Conservation (phyloP, 176 grass and related monocot genomes). For the Metroxylon sagu region DNA sequence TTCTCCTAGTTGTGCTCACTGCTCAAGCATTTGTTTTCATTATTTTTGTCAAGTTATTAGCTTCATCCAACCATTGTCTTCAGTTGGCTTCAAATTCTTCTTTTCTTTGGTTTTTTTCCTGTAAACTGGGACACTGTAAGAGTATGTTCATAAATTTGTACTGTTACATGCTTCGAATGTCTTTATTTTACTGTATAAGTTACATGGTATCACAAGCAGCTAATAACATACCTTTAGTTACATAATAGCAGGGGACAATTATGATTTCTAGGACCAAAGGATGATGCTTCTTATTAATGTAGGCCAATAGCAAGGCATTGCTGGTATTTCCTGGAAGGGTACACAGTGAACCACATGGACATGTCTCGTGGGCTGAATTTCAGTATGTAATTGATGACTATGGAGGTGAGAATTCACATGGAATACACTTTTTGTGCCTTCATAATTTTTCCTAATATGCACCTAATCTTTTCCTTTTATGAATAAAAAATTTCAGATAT, state of each 20-base stretch:
- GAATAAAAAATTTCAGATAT: slow-evolving; percentile 46
- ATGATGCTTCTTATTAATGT: slow-evolving; percentile 26
- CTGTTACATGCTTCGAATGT: neutral
- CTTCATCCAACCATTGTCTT: no score
- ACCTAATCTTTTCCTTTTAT: slow-evolving; percentile 16
- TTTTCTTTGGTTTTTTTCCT: no score
- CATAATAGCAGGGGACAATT: neutral
- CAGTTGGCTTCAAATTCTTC: no score
- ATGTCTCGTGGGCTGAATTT: slow-evolving; percentile 73
- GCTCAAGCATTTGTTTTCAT: neutral
- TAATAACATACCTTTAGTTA: no score
- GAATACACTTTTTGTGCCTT: neutral
- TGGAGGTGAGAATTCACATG: slow-evolving; percentile 54
- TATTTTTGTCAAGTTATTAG: no score
- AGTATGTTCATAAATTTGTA: no score
- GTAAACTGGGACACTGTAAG: no score
- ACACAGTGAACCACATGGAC: slow-evolving; percentile 79
- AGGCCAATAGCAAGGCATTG: slow-evolving; percentile 84
- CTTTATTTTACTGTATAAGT: neutral
- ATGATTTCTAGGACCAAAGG: neutral
- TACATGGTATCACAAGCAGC: neutral
- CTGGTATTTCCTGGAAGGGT: slow-evolving; percentile 85
- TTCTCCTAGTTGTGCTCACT: slow-evolving; percentile 3
- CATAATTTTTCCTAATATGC: neutral
- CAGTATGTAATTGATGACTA: slow-evolving; percentile 79